Percentiles rank a stretch among this genome's conserved stretches.
Conservation (phyloP, 2,329 filamentous ascomycete genomes). For the Colletotrichum chrysophilum region DNA sequence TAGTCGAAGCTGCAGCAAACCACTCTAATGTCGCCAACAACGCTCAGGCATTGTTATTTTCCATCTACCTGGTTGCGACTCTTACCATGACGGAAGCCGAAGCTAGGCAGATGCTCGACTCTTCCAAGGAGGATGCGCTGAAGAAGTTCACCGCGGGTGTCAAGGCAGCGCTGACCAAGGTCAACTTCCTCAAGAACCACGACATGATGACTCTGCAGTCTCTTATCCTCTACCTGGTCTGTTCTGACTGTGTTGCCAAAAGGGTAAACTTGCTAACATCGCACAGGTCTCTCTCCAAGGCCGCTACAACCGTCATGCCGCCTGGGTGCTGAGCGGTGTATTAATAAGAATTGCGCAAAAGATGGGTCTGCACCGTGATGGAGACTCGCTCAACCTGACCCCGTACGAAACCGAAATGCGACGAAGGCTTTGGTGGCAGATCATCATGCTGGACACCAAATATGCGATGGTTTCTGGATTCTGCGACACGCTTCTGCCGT, state of each 20-base stretch:
- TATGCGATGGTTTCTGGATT: slow-evolving; percentile 64
- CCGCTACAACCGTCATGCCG: slow-evolving; percentile 62
- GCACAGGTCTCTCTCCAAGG: slow-evolving; percentile 59
- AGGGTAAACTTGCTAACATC: slow-evolving; percentile 14
- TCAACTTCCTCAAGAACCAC: slow-evolving; percentile 63
- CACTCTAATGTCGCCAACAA: slow-evolving; percentile 56
- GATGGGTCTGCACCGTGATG: slow-evolving; percentile 71
- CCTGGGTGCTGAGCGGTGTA: slow-evolving; percentile 66
- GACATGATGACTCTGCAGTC: slow-evolving; percentile 65
- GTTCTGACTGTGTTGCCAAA: background rate
- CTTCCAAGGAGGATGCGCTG: slow-evolving; percentile 53
- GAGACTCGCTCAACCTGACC: slow-evolving; percentile 57
- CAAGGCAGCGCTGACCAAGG: slow-evolving; percentile 52
- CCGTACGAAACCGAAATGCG: slow-evolving; percentile 73
- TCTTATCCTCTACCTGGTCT: slow-evolving; percentile 61
- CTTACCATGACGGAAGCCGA: slow-evolving; percentile 47
- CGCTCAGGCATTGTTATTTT: slow-evolving; percentile 24
- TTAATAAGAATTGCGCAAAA: slow-evolving; percentile 69
- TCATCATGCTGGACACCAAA: slow-evolving; percentile 63
- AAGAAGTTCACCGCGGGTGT: slow-evolving; percentile 57
- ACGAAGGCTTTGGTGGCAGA: slow-evolving; percentile 71
- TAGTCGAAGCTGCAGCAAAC: slow-evolving; percentile 67
- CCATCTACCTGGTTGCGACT: slow-evolving; percentile 23
- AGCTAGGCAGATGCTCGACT: slow-evolving; percentile 57
- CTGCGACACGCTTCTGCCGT: slow-evolving; percentile 54